Percentiles rank a stretch among this genome's conserved stretches.
These are phyloP conservation scores for Pseudogymnoascus sp. DNA, from an alignment of 2,329 filamentous ascomycete species.

Conservation along the genomic window DNA sequence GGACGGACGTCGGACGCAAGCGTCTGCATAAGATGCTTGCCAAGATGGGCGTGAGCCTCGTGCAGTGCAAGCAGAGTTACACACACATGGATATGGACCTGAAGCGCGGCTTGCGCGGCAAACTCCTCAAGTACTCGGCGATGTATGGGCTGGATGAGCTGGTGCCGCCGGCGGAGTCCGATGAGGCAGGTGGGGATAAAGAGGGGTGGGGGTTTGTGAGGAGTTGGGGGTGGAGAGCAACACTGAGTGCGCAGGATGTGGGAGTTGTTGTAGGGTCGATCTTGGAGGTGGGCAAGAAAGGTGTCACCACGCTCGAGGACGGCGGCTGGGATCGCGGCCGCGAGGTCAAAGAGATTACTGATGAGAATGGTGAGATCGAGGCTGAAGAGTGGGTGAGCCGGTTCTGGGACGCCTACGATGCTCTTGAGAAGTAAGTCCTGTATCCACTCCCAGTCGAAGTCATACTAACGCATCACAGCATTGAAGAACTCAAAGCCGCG, in stretches of 20 bases:
- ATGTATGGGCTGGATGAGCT: constrained; percentile 91
- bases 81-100: constrained; percentile 98
- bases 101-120: constrained; percentile 76
- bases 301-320: constrained; percentile 20
- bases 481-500: constrained; percentile 66
- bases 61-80: constrained; percentile 91
- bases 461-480: constrained; percentile 42
- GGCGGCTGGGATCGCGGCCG: constrained; percentile 27
- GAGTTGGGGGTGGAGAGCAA: constrained; percentile 96
- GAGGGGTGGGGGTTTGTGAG: constrained; percentile 96
- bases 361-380: constrained; percentile 38
- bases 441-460: constrained; percentile 24
- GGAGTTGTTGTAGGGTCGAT: constrained; percentile 88
- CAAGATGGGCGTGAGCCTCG: constrained; percentile 94
- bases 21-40: constrained; percentile 87
- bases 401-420: constrained; percentile 67
- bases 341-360: constrained; percentile 37
- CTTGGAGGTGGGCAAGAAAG: constrained; percentile 71
- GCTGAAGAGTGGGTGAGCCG: constrained; percentile 56
- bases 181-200: constrained; percentile 63
- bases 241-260: constrained; percentile 85
- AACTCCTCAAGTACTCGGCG: constrained; percentile 83
- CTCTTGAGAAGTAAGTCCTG: constrained; percentile 53
- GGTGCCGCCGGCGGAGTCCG: constrained; percentile 69
- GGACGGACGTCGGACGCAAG: constrained; percentile 83